These are phyloP conservation scores for Aulographum hederae DNA, from an alignment of 2,329 filamentous ascomycete species.

Conservation along the genomic window DNA sequence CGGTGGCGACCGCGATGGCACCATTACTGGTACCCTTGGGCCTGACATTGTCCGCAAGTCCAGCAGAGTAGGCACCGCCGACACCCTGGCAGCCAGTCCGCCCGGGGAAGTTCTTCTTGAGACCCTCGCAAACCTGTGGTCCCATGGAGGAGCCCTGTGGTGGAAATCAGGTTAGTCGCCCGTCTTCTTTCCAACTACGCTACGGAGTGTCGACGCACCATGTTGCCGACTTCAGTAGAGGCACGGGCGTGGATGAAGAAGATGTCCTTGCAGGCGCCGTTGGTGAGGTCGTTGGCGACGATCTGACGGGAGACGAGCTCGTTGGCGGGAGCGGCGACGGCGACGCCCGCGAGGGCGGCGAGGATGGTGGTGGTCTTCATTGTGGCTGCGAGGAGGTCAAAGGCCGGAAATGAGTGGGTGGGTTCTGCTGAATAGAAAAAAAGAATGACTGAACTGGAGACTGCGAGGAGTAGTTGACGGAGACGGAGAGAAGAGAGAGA, in stretches of 20 bases:
- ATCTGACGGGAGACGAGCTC: too few species aligned
- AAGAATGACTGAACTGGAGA: too few species aligned
- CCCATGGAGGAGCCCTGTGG: background rate
- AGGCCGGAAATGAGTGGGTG: background rate
- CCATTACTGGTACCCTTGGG: constrained; percentile 2
- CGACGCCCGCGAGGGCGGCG: too few species aligned
- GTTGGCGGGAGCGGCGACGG: too few species aligned
- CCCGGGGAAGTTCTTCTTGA: background rate
- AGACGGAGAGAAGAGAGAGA: too few species aligned
- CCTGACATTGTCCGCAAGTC: constrained; percentile 2
- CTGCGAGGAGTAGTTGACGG: too few species aligned
- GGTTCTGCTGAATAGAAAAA: too few species aligned
- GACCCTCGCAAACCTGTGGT: background rate
- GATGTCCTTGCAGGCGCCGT: constrained; percentile 5
- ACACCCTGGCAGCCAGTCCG: background rate
- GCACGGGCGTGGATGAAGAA: constrained; percentile 18
- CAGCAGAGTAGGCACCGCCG: background rate
- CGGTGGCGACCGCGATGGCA: constrained; percentile 3
- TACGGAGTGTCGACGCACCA: constrained; percentile 17
- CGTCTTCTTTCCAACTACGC: too few species aligned
- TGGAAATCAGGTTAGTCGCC: too few species aligned
- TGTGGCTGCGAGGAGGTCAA: background rate
- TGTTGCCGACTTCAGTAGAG: constrained; percentile 30
- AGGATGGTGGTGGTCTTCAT: too few species aligned
- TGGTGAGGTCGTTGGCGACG: background rate